Percentiles rank a stretch among this genome's conserved stretches.
Conservation (phyloP, 139 green algal species). For the Chlorella sorokiniana region DNA sequence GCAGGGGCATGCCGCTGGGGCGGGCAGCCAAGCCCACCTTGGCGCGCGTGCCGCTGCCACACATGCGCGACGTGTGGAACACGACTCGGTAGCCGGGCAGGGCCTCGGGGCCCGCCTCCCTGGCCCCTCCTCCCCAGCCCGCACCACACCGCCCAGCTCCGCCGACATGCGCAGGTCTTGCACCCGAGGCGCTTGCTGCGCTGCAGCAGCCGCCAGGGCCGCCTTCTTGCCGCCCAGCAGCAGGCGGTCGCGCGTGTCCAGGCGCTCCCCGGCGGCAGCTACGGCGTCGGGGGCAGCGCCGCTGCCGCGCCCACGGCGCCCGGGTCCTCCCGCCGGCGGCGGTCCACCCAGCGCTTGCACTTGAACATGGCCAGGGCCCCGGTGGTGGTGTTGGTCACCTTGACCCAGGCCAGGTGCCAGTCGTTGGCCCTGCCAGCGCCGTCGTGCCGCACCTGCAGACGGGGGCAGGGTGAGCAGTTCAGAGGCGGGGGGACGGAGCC, state of each 20-base stretch:
- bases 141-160: neutral
- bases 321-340: neutral
- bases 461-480: neutral
- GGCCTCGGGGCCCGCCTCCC: neutral
- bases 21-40: neutral
- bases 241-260: neutral
- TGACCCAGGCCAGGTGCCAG: constrained; percentile 38
- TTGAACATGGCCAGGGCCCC: constrained; percentile 32
- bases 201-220: neutral
- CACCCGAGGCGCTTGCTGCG: neutral
- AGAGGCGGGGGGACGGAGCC: neutral
- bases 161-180: neutral
- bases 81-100: constrained; percentile 25
- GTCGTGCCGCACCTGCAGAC: constrained; percentile 20
- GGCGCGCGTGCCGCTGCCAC: constrained; percentile 17
- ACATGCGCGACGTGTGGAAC: constrained; percentile 30
- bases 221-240: constrained; percentile 2
- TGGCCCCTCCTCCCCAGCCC: neutral
- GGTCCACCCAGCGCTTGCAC: constrained; percentile 20
- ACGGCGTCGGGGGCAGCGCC: constrained; percentile 2
- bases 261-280: neutral
- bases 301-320: neutral
- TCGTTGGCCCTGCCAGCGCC: neutral
- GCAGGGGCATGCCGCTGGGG: neutral
- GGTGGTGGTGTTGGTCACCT: constrained; percentile 19